These are phyloP conservation scores for Daldinia grandis DNA, from an alignment of 495 filamentous ascomycete species.

Conservation along the genomic window DNA sequence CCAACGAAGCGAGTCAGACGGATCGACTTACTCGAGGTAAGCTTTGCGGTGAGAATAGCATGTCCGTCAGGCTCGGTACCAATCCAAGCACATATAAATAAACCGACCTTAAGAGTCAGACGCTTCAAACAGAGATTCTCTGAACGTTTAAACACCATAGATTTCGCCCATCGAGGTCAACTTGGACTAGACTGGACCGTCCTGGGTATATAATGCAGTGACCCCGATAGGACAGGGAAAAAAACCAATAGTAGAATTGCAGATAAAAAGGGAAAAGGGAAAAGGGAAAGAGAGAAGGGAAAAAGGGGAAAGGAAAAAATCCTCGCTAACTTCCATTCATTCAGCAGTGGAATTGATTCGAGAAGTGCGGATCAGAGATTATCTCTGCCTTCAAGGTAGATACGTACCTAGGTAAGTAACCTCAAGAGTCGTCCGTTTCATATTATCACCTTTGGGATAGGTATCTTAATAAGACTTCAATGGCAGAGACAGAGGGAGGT, in stretches of 20 bases:
- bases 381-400: not conserved
- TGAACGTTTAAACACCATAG: not conserved
- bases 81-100: conserved; percentile 5
- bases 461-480: not conserved
- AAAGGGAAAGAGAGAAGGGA: not conserved
- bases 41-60: conserved; percentile 29
- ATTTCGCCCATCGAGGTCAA: not conserved
- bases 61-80: not conserved
- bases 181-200: not conserved
- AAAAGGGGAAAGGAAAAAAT: not conserved
- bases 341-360: not conserved
- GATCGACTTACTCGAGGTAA: conserved; percentile 17
- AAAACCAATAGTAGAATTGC: not conserved
- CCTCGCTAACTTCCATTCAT: not conserved
- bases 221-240: not conserved
- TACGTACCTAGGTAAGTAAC: not conserved
- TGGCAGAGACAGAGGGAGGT: not conserved
- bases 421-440: no score
- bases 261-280: no score
- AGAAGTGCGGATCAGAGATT: not conserved
- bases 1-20: conserved; percentile 9
- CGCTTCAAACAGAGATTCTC: not conserved
- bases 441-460: no score
- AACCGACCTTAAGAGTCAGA: not conserved
- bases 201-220: not conserved